Conservation (phyloP, 2,329 filamentous ascomycete genomes). For the Penicillium sclerotigenum region DNA sequence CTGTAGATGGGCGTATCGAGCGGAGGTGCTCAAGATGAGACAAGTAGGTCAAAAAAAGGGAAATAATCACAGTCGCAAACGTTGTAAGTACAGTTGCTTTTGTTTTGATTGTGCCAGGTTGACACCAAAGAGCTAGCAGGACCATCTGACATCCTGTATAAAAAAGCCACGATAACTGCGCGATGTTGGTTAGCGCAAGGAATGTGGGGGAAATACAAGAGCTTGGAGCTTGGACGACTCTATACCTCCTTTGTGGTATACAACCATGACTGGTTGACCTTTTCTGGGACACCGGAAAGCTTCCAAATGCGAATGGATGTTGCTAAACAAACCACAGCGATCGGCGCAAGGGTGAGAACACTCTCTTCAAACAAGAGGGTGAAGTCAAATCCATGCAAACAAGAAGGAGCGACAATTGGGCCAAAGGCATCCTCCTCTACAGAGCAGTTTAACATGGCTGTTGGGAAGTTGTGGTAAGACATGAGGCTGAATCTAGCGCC, state of each 20-base stretch:
- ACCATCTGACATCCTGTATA: slow-evolving; percentile 14
- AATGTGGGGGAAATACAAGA: not conserved
- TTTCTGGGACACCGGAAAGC: slow-evolving; percentile 8
- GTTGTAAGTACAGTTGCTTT: slow-evolving; percentile 13
- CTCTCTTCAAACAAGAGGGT: slow-evolving; percentile 32
- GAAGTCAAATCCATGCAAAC: slow-evolving; percentile 31
- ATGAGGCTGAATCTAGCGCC: not conserved
- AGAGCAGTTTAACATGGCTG: slow-evolving; percentile 15
- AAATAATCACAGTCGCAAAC: slow-evolving; percentile 2
- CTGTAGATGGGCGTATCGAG: slow-evolving; percentile 19
- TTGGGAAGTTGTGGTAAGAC: not conserved
- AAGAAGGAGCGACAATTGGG: slow-evolving; percentile 22
- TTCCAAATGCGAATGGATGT: slow-evolving; percentile 5
- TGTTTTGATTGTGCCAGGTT: slow-evolving; percentile 10
- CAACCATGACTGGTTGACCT: slow-evolving; percentile 22
- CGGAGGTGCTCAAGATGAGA: slow-evolving; percentile 22
- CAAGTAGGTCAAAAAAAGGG: slow-evolving; percentile 8
- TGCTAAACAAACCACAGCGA: not conserved
- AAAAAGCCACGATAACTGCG: slow-evolving; percentile 9
- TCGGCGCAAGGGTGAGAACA: slow-evolving; percentile 22
- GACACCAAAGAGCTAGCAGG: slow-evolving; percentile 13
- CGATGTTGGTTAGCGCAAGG: not conserved
- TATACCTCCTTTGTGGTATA: slow-evolving; percentile 17
- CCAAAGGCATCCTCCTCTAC: slow-evolving; percentile 24
- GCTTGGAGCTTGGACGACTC: not conserved